These are phyloP conservation scores for Yamadazyma oceani DNA, from an alignment of 1,139 yeast species.

Conservation along the genomic window DNA sequence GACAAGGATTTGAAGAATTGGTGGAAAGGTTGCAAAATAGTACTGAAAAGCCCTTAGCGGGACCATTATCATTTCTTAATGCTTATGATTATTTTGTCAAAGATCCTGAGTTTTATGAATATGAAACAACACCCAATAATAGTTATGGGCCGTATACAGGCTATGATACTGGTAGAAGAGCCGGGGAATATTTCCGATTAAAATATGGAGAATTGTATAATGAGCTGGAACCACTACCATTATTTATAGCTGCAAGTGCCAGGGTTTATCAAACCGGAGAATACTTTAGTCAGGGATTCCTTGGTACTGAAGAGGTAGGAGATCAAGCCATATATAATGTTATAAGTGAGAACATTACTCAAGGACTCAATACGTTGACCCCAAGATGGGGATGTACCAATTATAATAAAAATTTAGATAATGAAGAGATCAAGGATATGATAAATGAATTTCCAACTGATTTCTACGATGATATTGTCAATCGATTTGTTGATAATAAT, in stretches of 20 bases:
- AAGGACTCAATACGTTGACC: slow-evolving; percentile 30
- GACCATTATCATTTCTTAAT: slow-evolving; percentile 27
- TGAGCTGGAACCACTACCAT: slow-evolving; percentile 22
- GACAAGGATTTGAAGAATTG: slow-evolving; percentile 22
- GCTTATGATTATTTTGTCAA: slow-evolving; percentile 27
- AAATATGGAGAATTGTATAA: slow-evolving; percentile 28
- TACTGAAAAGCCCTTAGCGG: slow-evolving; percentile 16
- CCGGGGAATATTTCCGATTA: slow-evolving; percentile 32
- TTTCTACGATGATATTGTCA: slow-evolving; percentile 39
- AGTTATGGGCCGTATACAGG: slow-evolving; percentile 26
- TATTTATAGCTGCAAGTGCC: slow-evolving; percentile 33
- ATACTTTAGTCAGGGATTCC: slow-evolving; percentile 31
- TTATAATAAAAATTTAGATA: slow-evolving; percentile 9
- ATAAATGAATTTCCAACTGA: slow-evolving; percentile 19
- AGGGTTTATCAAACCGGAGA: slow-evolving; percentile 31
- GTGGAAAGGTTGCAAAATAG: slow-evolving; percentile 22
- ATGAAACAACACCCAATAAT: slow-evolving; percentile 27
- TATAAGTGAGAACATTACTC: slow-evolving; percentile 23
- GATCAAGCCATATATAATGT: slow-evolving; percentile 21
- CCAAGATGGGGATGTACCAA: slow-evolving; percentile 29
- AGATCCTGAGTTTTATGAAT: slow-evolving; percentile 26
- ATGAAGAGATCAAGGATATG: slow-evolving; percentile 11
- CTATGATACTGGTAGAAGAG: slow-evolving; percentile 26
- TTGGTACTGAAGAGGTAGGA: slow-evolving; percentile 21
- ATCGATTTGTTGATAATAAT: slow-evolving; percentile 39